These are phyloP conservation scores for Picea mariana DNA, from an alignment of 83 land plant genomes.

Conservation along the genomic window DNA sequence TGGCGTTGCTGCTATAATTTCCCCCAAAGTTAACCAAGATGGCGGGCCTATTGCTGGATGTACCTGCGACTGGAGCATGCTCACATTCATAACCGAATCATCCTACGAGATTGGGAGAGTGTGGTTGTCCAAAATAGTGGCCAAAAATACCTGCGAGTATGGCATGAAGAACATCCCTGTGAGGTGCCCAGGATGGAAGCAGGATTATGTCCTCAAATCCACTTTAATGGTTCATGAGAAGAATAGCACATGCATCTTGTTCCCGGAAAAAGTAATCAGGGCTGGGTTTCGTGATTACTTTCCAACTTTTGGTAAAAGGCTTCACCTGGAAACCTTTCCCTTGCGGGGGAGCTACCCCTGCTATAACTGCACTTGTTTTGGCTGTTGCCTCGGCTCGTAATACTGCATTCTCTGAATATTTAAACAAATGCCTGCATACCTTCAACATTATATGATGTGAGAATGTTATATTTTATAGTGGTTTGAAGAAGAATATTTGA, in stretches of 20 bases:
- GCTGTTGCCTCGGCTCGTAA: background rate
- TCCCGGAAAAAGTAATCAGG: background rate
- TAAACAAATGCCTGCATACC: too few relatives aligned
- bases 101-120: background rate
- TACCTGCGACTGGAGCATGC: background rate
- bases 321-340: background rate
- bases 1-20: too few relatives aligned
- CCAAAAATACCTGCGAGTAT: background rate
- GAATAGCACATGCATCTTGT: background rate
- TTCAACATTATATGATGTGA: too few relatives aligned
- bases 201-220: background rate
- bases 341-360: background rate
- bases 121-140: background rate
- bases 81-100: background rate
- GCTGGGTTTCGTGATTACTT: background rate
- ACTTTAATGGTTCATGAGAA: background rate
- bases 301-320: background rate
- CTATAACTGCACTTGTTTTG: background rate
- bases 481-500: too few relatives aligned
- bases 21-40: too few relatives aligned
- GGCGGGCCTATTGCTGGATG: background rate
- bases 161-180: background rate
- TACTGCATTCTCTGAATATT: too few relatives aligned
- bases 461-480: too few relatives aligned
- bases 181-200: background rate